Base-by-base conservation (phyloP, 2,329 filamentous ascomycete species). In the Colletotrichum tabaci region DNA sequence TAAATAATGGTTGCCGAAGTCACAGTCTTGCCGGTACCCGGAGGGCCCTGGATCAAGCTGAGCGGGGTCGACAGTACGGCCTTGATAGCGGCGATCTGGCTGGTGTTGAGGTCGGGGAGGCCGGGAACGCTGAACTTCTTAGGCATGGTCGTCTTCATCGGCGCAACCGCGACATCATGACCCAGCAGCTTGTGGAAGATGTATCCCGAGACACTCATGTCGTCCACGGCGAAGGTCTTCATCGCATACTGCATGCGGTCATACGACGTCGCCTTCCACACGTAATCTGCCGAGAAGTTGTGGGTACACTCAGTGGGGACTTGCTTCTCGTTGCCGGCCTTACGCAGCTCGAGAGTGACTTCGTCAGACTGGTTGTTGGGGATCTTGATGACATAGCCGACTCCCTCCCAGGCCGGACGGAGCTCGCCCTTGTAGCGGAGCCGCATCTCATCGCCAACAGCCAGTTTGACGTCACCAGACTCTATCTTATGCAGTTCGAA, bases 221-320 rank as follows among this genome's bases (percentile, higher is more conserved):
- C 96, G 77, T 99, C 96, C 55, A 98, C 91, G 7, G 96, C 96
- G 80, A 99, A 99, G 0, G 94, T 98, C 87, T 98, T 98, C 96
- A 99, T 98, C 66, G 96, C 97, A 75, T 95, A 91, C 82, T 99
- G 96, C 96, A 99, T 99, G 74, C 96, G 95, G 79, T 99, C 96
- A 80, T 99, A 99, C 0, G 96, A 98, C 0, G 97, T 99, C 16
- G 97, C 96, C 81, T 99, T 99, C 96, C 96, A 99, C 67, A 99
- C 96, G 79, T 99, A 99, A 81, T 99, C 96, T 75, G 96, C 96
- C 18, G 95, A 98, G 83, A 99, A 99, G 82, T 98, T 98, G 83
- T 97, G 94, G 0, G 96, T 98, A 82, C 96, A 96, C 78, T 99
- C 96, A 0, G 94, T 98, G 0, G 96, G 96, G 1, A 98, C 94